These are phyloP conservation scores for Ogataea salicorniae DNA, from an alignment of 805 yeast species.

Conservation along the genomic window DNA sequence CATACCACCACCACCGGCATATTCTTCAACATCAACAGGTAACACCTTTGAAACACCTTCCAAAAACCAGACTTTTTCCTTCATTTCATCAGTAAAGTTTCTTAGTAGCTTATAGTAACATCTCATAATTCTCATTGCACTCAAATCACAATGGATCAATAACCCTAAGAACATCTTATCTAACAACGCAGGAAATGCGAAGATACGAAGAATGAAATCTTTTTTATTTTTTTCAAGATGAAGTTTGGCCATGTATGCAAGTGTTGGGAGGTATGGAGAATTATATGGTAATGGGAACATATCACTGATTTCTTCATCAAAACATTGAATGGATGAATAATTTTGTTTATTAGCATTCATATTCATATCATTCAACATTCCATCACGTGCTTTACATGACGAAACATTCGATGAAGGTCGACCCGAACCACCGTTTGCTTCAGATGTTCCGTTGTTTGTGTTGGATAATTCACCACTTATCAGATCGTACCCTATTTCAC, in stretches of 20 bases:
- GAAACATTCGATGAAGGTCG: conserved; percentile 6
- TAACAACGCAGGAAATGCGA: conserved; percentile 88
- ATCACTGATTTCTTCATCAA: conserved; percentile 80
- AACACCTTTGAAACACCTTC: conserved; percentile 87
- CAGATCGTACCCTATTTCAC: conserved; percentile 50
- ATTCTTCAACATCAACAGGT: conserved; percentile 88
- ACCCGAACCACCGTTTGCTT: conserved; percentile 8
- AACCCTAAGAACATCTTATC: conserved; percentile 75
- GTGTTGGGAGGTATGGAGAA: conserved; percentile 83
- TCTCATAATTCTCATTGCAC: conserved; percentile 88
- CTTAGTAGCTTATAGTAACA: conserved; percentile 79
- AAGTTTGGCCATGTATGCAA: conserved; percentile 79
- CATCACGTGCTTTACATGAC: conserved; percentile 2
- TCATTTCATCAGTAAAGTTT: conserved; percentile 79
- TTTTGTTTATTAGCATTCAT: conserved; percentile 10
- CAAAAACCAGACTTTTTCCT: conserved; percentile 87
- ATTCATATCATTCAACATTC: conserved; percentile 14
- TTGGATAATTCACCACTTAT: conserved; percentile 31
- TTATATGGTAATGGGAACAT: conserved; percentile 78
- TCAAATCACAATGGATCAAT: conserved; percentile 76
- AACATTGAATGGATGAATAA: conserved; percentile 65
- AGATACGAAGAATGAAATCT: conserved; percentile 80
- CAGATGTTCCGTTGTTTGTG: conserved; percentile 21
- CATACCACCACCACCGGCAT: conserved; percentile 88
- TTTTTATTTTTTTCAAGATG: conserved; percentile 78